Conservation (phyloP, 2,329 filamentous ascomycete genomes). For the Penicillium sp. region DNA sequence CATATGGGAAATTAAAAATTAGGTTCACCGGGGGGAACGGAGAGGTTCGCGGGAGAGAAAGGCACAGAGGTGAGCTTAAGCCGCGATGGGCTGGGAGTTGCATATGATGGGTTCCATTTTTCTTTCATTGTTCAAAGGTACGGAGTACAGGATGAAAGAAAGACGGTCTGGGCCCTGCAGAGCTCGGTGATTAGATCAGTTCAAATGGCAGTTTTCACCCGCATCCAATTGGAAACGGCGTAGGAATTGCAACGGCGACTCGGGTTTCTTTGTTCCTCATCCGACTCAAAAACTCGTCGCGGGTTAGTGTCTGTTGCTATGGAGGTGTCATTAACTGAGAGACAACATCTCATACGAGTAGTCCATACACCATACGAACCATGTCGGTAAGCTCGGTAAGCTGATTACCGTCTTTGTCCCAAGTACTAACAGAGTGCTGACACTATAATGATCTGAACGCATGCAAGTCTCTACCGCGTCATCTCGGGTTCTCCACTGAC, state of each 20-base stretch:
- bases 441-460: not conserved
- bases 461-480: constrained; percentile 4
- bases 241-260: not conserved
- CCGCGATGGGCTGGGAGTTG: constrained; percentile 5
- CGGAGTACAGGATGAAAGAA: not conserved
- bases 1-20: constrained; percentile 12
- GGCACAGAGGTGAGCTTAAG: constrained; percentile 15
- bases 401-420: not conserved
- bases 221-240: constrained; percentile 1
- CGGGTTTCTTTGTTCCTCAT: not conserved
- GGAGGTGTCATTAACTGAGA: not conserved
- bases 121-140: constrained; percentile 5
- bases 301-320: constrained; percentile 5
- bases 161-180: constrained; percentile 4
- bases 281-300: constrained; percentile 3
- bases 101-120: constrained; percentile 9
- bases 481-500: constrained; percentile 8
- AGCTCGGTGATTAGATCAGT: not conserved
- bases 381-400: not conserved
- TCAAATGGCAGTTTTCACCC: not conserved
- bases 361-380: not conserved
- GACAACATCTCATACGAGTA: not conserved
- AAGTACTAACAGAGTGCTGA: constrained; percentile 3
- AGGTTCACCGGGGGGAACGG: constrained; percentile 21
- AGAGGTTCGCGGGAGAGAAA: constrained; percentile 18